Percentiles rank a stretch among this genome's conserved stretches.
Conservation (phyloP, 2,329 filamentous ascomycete genomes). For the Diplodia scrobiculata region DNA sequence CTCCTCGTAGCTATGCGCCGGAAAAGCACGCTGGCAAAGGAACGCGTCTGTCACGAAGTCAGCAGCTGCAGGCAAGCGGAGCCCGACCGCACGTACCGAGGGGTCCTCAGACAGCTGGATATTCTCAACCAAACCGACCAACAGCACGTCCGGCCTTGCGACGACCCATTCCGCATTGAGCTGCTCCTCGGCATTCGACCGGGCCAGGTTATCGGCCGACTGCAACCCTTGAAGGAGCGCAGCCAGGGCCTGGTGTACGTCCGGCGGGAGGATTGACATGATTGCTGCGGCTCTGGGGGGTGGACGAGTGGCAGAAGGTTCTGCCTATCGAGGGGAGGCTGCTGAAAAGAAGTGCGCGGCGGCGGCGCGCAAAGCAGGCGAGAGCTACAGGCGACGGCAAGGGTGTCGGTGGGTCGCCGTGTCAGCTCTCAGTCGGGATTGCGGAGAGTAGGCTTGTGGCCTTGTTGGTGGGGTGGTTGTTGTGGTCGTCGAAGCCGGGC, state of each 20-base stretch:
- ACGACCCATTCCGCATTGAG: conserved; percentile 87
- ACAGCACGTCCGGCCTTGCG: conserved; percentile 77
- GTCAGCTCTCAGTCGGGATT: conserved; percentile 1
- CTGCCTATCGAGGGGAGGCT: neutral
- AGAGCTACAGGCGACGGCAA: conserved; percentile 15
- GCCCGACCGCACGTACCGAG: conserved; percentile 57
- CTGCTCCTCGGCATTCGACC: conserved; percentile 85
- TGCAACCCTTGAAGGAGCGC: conserved; percentile 83
- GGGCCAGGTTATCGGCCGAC: conserved; percentile 82
- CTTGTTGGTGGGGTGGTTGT: conserved; percentile 6
- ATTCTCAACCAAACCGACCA: conserved; percentile 95
- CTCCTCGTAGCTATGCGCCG: conserved; percentile 89
- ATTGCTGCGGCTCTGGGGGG: conserved; percentile 32
- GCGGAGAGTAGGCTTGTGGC: neutral
- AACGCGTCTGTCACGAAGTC: conserved; percentile 66
- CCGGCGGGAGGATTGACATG: conserved; percentile 84
- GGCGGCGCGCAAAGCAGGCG: conserved; percentile 18
- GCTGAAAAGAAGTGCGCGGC: conserved; percentile 18
- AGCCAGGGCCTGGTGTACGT: conserved; percentile 79
- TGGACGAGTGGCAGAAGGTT: neutral
- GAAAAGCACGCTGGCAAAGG: conserved; percentile 92
- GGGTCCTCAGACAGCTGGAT: conserved; percentile 75
- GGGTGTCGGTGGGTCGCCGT: neutral
- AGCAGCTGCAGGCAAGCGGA: conserved; percentile 6
- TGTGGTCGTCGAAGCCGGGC: conserved; percentile 6